Evolutionary conservation across 2,329 filamentous ascomycete genomes (phyloP).

Genomic region (Trichoderma hamatum): DNA sequence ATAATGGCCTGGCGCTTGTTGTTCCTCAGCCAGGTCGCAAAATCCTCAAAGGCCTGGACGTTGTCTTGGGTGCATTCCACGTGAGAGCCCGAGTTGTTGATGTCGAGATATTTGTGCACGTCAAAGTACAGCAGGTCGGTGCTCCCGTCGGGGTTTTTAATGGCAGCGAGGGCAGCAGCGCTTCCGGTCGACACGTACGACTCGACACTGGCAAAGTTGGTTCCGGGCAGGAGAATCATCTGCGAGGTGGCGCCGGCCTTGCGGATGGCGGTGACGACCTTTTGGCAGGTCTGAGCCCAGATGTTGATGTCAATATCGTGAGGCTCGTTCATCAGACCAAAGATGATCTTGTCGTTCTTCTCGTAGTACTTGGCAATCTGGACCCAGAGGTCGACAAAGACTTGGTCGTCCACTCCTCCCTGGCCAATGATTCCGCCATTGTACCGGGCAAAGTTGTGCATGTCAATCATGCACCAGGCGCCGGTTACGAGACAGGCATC

Average conservation of each 20-base stretch:
- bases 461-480: slow-evolving; percentile 62
- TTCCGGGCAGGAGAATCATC: slow-evolving; percentile 63
- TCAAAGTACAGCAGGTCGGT: slow-evolving; percentile 61
- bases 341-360: slow-evolving; percentile 54
- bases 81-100: slow-evolving; percentile 58
- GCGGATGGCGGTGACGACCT: slow-evolving; percentile 66
- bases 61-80: slow-evolving; percentile 58
- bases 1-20: slow-evolving; percentile 54
- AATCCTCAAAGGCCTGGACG: slow-evolving; percentile 49
- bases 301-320: slow-evolving; percentile 59
- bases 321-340: slow-evolving; percentile 73
- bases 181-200: slow-evolving; percentile 53
- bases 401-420: slow-evolving; percentile 61
- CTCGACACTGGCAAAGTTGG: slow-evolving; percentile 57
- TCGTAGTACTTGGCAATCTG: slow-evolving; percentile 63
- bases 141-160: slow-evolving; percentile 63
- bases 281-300: slow-evolving; percentile 65
- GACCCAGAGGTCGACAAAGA: slow-evolving; percentile 62
- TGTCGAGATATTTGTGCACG: slow-evolving; percentile 64
- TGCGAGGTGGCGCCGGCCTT: slow-evolving; percentile 65
- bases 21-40: slow-evolving; percentile 51
- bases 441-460: slow-evolving; percentile 64
- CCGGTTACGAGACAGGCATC: slow-evolving; percentile 60
- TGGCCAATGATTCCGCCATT: slow-evolving; percentile 66
- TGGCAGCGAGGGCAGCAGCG: slow-evolving; percentile 52